Evolutionary conservation across 495 filamentous ascomycete genomes (phyloP), one percentile per base, ranked within the genome.

Genomic region (Thermochaetoides thermophila): DNA sequence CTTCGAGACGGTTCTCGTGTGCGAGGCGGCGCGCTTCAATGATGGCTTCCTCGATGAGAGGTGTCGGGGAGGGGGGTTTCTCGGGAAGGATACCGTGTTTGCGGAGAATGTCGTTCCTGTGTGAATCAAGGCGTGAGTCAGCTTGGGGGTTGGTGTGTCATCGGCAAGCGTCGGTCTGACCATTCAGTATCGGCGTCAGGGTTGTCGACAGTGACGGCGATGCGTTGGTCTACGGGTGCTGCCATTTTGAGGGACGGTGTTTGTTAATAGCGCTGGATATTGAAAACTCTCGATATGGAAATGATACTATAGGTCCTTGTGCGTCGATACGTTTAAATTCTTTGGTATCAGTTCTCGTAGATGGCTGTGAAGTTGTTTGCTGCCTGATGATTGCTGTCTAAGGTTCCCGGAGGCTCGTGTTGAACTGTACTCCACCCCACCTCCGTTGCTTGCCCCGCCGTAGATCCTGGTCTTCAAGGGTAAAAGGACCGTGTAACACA

Each of bases 161-260:
- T 6, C 21, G 21, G 34, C 22, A 1, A 14, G 33, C n/a, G 32
- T 14, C 28, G 15, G 32, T 34, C 51, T 34, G 63, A 92, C 89
- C 89, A 97, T 78, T 97, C 89, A 23, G 89, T 97, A 54, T 97
- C 89, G 40, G 84, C 89, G 53, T 95, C 91, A 20, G 86, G 86
- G 52, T 96, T 76, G 49, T 87, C 82, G 43, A 97, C 79, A 32
- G 89, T 84, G 31, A 95, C 91, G 42, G 56, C 57, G 37, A 73
- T 70, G 28, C 68, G 59, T 40, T 73, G 60, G 18, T 85, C 78
- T 38, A 69, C 52, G 11, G 78, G 78, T 39, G 75, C 69, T 32
- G 82, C 76, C 82, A 89, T 91, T 9, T 34, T 74, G 21, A 11
- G 21, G 21, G 25, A 18, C 11, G 7, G 14, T 20, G n/a, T 27